These are phyloP conservation scores for Alternaria panax DNA, from an alignment of 2,329 filamentous ascomycete genomes.

Conservation along the genomic window DNA sequence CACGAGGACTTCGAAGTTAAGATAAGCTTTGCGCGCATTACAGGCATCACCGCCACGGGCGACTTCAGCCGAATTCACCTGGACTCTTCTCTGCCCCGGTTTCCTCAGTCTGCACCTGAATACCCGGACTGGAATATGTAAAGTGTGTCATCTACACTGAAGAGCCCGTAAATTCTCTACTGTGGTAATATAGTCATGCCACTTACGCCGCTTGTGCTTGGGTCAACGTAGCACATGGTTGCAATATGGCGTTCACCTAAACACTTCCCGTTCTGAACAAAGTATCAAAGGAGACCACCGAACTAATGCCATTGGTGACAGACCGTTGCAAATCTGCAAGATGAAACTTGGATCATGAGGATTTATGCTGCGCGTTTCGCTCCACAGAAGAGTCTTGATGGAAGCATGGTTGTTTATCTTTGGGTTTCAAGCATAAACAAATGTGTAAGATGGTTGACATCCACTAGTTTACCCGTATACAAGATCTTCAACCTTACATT, in stretches of 20 bases:
- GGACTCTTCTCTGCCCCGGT: background rate
- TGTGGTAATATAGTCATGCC: background rate
- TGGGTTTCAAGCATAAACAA: too few species aligned
- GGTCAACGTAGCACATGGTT: conserved; percentile 8
- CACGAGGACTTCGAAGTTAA: background rate
- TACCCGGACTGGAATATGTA: too few species aligned
- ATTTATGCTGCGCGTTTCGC: background rate
- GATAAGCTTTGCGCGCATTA: background rate
- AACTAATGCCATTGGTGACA: too few species aligned
- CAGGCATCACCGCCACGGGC: background rate
- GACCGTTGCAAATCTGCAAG: too few species aligned
- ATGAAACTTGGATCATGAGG: background rate
- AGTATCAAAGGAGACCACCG: too few species aligned
- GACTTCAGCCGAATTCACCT: background rate
- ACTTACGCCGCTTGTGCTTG: background rate
- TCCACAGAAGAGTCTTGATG: background rate
- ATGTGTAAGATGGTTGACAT: too few species aligned
- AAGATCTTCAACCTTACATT: too few species aligned
- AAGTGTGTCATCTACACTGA: too few species aligned
- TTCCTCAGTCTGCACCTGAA: too few species aligned
- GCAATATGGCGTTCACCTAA: conserved; percentile 18
- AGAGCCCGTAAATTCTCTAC: background rate
- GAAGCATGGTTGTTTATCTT: background rate
- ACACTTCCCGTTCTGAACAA: background rate
- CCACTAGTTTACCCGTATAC: too few species aligned